phyloP scores from a whole-genome alignment of 768 basidiomycete genomes.

The Lactifluus hygrophoroides region DNA sequence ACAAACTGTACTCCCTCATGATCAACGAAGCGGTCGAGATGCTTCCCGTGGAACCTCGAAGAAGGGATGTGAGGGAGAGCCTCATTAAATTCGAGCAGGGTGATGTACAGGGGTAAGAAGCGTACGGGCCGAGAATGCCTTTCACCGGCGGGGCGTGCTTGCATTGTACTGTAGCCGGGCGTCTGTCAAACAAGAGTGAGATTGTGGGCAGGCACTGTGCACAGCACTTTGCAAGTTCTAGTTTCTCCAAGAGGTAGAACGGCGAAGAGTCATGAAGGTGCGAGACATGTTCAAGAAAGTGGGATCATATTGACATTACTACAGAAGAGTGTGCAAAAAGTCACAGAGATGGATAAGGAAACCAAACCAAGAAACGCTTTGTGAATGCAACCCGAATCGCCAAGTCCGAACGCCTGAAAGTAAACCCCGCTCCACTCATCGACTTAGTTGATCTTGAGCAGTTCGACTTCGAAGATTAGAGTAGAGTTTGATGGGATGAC shows the following conservation, averaged over 20 bases:
- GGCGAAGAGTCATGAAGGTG: constrained; percentile 1
- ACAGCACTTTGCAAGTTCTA: not conserved
- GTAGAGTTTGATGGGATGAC: constrained; percentile 70
- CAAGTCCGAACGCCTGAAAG: constrained; percentile 12
- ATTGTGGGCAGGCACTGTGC: not conserved
- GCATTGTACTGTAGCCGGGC: not conserved
- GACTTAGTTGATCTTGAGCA: constrained; percentile 54
- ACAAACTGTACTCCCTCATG: not conserved
- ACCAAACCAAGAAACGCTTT: constrained; percentile 2
- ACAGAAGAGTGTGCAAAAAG: constrained; percentile 15
- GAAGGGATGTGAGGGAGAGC: not conserved
- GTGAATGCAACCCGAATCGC: constrained; percentile 12
- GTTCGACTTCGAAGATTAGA: constrained; percentile 77
- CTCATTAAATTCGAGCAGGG: not conserved
- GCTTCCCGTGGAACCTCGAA: not conserved
- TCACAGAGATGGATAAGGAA: constrained; percentile 13
- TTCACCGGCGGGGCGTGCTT: not conserved
- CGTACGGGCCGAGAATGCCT: not conserved
- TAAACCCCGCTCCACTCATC: not conserved
- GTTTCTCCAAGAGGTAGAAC: not conserved
- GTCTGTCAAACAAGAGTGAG: not conserved
- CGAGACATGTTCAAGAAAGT: constrained; percentile 4
- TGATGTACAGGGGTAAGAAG: not conserved
- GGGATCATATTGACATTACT: constrained; percentile 13
- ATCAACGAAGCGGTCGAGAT: constrained; percentile 16